Percentiles rank a stretch among this genome's conserved stretches.
Conservation (phyloP, 2,329 filamentous ascomycete species). For the Clonostachys byssicola region DNA sequence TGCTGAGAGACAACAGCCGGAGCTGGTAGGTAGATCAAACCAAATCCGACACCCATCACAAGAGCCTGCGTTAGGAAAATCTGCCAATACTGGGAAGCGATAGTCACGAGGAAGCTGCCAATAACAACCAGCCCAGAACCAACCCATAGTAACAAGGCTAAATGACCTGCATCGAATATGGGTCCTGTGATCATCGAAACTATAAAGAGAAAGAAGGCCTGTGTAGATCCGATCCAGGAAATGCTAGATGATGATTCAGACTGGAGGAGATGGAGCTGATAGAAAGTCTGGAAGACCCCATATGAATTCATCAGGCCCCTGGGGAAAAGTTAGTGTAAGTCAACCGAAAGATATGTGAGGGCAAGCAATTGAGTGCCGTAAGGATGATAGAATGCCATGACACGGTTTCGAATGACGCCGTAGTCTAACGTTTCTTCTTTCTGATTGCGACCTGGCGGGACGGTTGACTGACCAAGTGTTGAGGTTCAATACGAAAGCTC, state of each 20-base stretch:
- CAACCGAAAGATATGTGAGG: too few relatives aligned
- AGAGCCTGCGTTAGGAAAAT: slow-evolving; percentile 37
- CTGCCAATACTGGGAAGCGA: slow-evolving; percentile 35
- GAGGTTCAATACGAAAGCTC: too few relatives aligned
- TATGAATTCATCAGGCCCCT: slow-evolving; percentile 43
- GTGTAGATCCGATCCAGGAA: slow-evolving; percentile 38
- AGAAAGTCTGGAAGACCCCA: slow-evolving; percentile 40
- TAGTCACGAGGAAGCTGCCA: slow-evolving; percentile 36
- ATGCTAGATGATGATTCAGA: slow-evolving; percentile 25
- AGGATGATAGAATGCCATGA: too few relatives aligned
- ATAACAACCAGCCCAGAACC: slow-evolving; percentile 31
- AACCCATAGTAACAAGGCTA: slow-evolving; percentile 33
- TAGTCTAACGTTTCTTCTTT: too few relatives aligned
- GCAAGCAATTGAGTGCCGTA: too few relatives aligned
- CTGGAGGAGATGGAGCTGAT: slow-evolving; percentile 26
- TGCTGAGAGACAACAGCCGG: slow-evolving; percentile 24
- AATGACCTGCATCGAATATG: slow-evolving; percentile 41
- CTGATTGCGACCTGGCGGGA: too few relatives aligned
- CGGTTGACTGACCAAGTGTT: too few relatives aligned
- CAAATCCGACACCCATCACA: slow-evolving; percentile 37
- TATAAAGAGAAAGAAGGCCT: slow-evolving; percentile 35
- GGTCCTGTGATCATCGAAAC: slow-evolving; percentile 28
- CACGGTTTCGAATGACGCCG: too few relatives aligned
- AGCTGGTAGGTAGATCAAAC: slow-evolving; percentile 30
- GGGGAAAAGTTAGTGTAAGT: too few relatives aligned